Base-by-base conservation (phyloP, 2,329 filamentous ascomycete genomes). In the Xenoacremonium recifei region DNA sequence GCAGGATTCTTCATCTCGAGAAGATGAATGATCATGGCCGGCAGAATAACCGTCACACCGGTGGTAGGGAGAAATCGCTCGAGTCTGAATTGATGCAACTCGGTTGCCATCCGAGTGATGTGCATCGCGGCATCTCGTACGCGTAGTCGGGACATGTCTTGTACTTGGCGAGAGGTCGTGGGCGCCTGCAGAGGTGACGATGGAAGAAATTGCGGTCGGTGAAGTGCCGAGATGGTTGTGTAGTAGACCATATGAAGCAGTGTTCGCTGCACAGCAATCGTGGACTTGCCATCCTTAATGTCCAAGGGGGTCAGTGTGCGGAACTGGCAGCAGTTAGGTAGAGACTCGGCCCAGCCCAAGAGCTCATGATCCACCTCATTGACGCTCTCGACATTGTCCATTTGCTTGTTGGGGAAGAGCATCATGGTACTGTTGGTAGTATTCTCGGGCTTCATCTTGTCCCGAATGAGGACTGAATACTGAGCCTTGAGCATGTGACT, bases 241-340 rank as follows among this genome's bases (percentile, higher is more conserved):
- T 90, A 87, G 66, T 95, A 96, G 2, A 96, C 83, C 85, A 96
- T 95, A 64, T 95, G 89, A 25, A 97, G 72, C 16, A 96, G 74
- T n/a, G 87, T 88, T 35, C 88, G 80, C 61, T 96, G 89, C 3
- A 96, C 72, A 0, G 76, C 75, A 37, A 81, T 57, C 6, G 79
- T 80, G 4, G 80, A 73, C 29, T 76, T 74, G 23, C 82, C 83
- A 15, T 82, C 75, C 39, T 79, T 73, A 37, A 80, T 64, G 45
- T 84, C 84, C 42, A 73, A 60, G 11, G 70, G 65, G 23, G 70
- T 75, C 16, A 82, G 65, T 5, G 72, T 69, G 13, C 76, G 72
- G 53, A 93, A 91, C 49, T 81, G 79, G 50, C 88, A 90, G 52
- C 82, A 81, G 16, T 77, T 66, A 0, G 89, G 86, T 23, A 96